Evolutionary conservation across 176 grass and related monocot species (phyloP).

Genomic region (Oryza coarctata): DNA sequence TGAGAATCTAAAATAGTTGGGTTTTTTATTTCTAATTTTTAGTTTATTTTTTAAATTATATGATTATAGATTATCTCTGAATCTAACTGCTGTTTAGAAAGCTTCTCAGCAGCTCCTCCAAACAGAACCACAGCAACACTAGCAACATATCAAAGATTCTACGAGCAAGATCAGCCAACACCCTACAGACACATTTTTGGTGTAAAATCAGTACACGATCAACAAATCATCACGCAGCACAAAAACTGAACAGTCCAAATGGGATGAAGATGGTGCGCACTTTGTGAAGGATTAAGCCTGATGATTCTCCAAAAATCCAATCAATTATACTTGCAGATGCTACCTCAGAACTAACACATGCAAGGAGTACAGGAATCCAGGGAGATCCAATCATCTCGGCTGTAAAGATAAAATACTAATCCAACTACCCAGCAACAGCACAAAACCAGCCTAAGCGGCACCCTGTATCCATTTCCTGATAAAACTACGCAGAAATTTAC

Average conservation of each 20-base stretch:
- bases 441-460: not conserved
- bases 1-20: no score
- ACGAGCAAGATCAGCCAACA: not conserved
- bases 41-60: no score
- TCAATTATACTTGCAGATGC: conserved; percentile 11
- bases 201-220: not conserved
- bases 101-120: no score
- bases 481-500: not conserved
- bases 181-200: not conserved
- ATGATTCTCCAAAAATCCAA: not conserved
- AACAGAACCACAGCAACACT: no score
- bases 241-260: not conserved
- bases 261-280: not conserved
- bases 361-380: conserved; percentile 27
- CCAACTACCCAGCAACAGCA: not conserved
- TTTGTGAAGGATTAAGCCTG: not conserved
- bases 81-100: no score
- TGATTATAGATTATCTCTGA: no score
- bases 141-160: not conserved
- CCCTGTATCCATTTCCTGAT: conserved; percentile 21
- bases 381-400: conserved; percentile 1
- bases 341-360: conserved; percentile 30
- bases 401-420: conserved; percentile 10
- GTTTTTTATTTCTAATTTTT: no score
- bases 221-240: not conserved